Evolutionary conservation across 2,329 filamentous ascomycete genomes (phyloP), one percentile per base, ranked within the genome.

Genomic region (Ramularia endophylla): DNA sequence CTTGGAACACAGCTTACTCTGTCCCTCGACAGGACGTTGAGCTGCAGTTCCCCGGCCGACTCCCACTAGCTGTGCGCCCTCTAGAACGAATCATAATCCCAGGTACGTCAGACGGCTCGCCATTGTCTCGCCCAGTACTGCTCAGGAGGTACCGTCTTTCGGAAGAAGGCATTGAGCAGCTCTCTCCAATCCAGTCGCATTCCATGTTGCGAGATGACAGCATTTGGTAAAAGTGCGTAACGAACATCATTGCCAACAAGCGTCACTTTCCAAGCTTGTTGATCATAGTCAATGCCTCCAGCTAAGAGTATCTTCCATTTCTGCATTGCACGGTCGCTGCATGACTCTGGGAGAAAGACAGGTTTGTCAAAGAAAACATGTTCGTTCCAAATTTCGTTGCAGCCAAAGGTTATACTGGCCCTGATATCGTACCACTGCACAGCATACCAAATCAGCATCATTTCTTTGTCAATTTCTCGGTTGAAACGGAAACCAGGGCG

Each of bases 161-260:
- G 25, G 17, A 50, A 48, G 36, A 55, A 57, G 3, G 40, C 51
- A 20, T 45, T 31, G 25, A 57, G 34, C 41, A 57, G 25, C 32
- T 56, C 50, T 22, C 40, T 48, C 53, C 55, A 57, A 30, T 56
- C 52, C 32, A 46, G 48, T 27, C 40, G 51, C 8, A 48, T 38
- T 9, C 50, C 53, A 8, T 43, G 41, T 12, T 41, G 40, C 11
- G 41, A 45, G 7, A 52, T 29, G 1, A 52, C 38, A 8, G 48
- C 27, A 11, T 44, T 50, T 8, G 43, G 49, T 46, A 56, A 33
- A 18, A 31, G 34, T 22, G 52, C 39, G 22, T 28, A 33, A 35
- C 35, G 35, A 18, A 48, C 32, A 4, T 48, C 42, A 12, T 43
- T 38, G 4, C 41, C 45, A 7, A 20, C 38, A 17, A 49, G 36